Evolutionary conservation across 2,329 filamentous ascomycete genomes (phyloP).

Genomic region (Fusarium tricinctum): DNA sequence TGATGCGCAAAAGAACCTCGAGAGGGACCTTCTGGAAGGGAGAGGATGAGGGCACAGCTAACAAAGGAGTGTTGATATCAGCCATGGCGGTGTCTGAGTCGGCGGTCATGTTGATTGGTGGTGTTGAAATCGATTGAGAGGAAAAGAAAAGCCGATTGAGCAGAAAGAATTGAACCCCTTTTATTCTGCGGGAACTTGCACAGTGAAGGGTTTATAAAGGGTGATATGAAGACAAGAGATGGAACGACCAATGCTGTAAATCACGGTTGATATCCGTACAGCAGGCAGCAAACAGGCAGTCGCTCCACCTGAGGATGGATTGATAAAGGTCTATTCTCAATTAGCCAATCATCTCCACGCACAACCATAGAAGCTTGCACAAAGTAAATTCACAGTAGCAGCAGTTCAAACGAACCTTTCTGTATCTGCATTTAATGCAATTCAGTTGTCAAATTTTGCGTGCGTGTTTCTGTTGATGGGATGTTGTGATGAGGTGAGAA

Average conservation of each 20-base stretch:
- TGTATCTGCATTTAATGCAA: not conserved
- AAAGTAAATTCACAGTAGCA: not conserved
- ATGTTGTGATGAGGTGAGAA: not conserved
- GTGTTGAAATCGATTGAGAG: not conserved
- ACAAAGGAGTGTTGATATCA: constrained; percentile 6
- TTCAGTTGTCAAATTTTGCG: not conserved
- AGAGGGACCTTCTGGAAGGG: constrained; percentile 62
- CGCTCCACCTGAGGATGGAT: constrained; percentile 23
- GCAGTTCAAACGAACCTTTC: not conserved
- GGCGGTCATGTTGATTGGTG: constrained; percentile 20
- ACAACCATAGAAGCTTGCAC: not conserved
- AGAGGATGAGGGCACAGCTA: constrained; percentile 11
- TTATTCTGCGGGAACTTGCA: not conserved
- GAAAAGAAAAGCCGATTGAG: not conserved
- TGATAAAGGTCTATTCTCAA: not conserved
- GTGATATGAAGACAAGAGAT: no score
- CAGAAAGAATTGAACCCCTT: not conserved
- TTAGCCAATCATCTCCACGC: constrained; percentile 5
- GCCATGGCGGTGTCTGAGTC: constrained; percentile 36
- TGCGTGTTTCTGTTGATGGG: not conserved
- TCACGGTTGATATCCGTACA: constrained; percentile 6
- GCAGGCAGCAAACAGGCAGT: constrained; percentile 40
- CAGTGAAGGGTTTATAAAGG: not conserved
- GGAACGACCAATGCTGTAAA: not conserved
- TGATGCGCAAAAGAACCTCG: constrained; percentile 71